A percentile compares a stretch with the other conserved stretches of the same genome.
phyloP scores from a whole-genome alignment of 2,329 filamentous ascomycete genomes.

The Aureobasidium sp. region DNA sequence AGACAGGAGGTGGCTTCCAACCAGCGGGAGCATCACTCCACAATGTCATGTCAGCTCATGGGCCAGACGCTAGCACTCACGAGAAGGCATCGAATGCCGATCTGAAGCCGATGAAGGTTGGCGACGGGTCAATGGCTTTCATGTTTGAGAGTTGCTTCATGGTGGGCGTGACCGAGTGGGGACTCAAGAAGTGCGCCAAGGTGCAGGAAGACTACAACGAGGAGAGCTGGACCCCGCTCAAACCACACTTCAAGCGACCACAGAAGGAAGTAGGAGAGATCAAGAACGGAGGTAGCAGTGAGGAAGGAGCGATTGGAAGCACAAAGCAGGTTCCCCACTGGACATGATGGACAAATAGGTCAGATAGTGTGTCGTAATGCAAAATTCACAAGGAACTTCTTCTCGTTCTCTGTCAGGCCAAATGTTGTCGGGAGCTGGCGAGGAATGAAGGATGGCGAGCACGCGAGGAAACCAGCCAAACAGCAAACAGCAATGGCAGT shows the following conservation, averaged over 20 bases:
- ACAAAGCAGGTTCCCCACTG: slow-evolving; percentile 25
- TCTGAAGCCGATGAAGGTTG: slow-evolving; percentile 51
- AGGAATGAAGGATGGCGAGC: not conserved
- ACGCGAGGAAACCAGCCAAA: not conserved
- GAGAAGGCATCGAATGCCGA: slow-evolving; percentile 51
- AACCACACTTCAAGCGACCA: slow-evolving; percentile 36
- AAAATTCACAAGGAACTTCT: not conserved
- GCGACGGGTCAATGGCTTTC: slow-evolving; percentile 56
- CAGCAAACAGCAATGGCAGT: not conserved
- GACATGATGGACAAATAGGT: slow-evolving; percentile 13
- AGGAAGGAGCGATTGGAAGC: slow-evolving; percentile 22
- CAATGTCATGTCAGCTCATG: slow-evolving; percentile 38
- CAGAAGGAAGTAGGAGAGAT: slow-evolving; percentile 19
- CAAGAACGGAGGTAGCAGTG: slow-evolving; percentile 19
- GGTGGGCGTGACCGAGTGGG: slow-evolving; percentile 67
- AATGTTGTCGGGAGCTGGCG: not conserved
- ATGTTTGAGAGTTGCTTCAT: slow-evolving; percentile 65
- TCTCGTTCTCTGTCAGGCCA: no score
- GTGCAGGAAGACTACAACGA: slow-evolving; percentile 68
- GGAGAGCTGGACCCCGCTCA: slow-evolving; percentile 65
- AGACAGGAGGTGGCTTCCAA: slow-evolving; percentile 50
- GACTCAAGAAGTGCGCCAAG: slow-evolving; percentile 61
- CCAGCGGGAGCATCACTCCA: slow-evolving; percentile 53
- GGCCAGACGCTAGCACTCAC: slow-evolving; percentile 51
- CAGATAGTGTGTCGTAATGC: not conserved